Evolutionary conservation across 1,139 yeast species (phyloP).

Genomic region (Saccharomyces uvarum): DNA sequence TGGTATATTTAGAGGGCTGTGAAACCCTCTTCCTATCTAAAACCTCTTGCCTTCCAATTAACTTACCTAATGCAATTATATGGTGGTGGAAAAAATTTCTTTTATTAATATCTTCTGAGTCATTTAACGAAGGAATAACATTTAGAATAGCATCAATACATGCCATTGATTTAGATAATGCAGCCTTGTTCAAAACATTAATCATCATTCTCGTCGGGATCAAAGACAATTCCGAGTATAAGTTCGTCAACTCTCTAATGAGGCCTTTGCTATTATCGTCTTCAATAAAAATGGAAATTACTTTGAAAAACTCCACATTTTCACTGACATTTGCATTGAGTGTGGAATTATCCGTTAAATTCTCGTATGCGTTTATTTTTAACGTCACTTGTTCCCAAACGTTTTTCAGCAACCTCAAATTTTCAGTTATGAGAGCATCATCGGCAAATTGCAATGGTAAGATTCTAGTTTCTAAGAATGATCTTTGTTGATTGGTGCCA

Average conservation of each 20-base stretch:
- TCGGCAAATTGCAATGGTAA: conserved; percentile 71
- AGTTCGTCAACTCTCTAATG: conserved; percentile 36
- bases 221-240: conserved; percentile 34
- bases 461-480: conserved; percentile 62
- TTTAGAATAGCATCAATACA: conserved; percentile 54
- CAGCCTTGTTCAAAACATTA: conserved; percentile 56
- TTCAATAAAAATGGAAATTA: conserved; percentile 33
- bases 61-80: conserved; percentile 66
- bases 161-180: conserved; percentile 42
- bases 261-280: conserved; percentile 42
- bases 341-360: neutral
- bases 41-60: neutral
- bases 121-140: conserved; percentile 44
- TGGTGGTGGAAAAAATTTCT: conserved; percentile 81
- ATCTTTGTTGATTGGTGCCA: conserved; percentile 59
- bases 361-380: neutral
- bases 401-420: conserved; percentile 34
- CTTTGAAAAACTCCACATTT: neutral
- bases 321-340: neutral
- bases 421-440: conserved; percentile 48
- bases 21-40: neutral
- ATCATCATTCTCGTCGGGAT: conserved; percentile 32
- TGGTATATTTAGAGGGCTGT: neutral
- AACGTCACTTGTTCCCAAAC: neutral
- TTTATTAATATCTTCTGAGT: conserved; percentile 67